These are phyloP conservation scores for Panaeolus papilionaceus DNA, from an alignment of 768 basidiomycete species.

Conservation along the genomic window DNA sequence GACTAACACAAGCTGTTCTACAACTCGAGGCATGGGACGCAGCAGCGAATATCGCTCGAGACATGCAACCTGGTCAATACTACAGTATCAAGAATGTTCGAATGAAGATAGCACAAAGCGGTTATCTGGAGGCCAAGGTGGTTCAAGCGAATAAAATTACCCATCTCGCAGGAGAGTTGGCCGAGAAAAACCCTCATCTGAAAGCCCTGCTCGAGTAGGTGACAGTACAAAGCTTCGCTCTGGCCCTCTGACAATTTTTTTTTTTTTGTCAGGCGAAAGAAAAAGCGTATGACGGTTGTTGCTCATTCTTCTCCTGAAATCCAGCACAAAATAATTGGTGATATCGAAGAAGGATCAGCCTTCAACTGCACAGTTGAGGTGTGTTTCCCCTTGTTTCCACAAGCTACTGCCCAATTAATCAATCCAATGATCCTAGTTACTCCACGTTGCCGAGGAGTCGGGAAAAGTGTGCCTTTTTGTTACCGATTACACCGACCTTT, in stretches of 20 bases:
- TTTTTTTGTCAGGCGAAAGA: slow-evolving; percentile 52
- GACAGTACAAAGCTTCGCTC: not conserved
- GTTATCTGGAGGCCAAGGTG: slow-evolving; percentile 61
- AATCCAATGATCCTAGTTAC: slow-evolving; percentile 42
- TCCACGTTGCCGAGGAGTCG: slow-evolving; percentile 44
- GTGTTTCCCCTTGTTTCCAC: not conserved
- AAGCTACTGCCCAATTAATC: not conserved
- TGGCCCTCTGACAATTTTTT: slow-evolving; percentile 1
- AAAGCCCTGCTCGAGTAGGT: slow-evolving; percentile 59
- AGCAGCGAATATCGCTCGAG: slow-evolving; percentile 46
- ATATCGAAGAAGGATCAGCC: slow-evolving; percentile 47
- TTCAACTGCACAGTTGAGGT: slow-evolving; percentile 48
- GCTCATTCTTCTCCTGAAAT: slow-evolving; percentile 39
- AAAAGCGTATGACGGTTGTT: slow-evolving; percentile 41
- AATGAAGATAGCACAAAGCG: slow-evolving; percentile 43
- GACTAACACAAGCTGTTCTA: slow-evolving; percentile 51
- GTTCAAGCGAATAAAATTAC: slow-evolving; percentile 46
- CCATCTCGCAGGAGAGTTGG: slow-evolving; percentile 47
- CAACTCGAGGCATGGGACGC: slow-evolving; percentile 65
- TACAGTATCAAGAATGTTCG: slow-evolving; percentile 61
- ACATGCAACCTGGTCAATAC: slow-evolving; percentile 55
- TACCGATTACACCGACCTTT: slow-evolving; percentile 69
- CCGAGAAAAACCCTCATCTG: slow-evolving; percentile 44
- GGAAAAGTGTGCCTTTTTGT: slow-evolving; percentile 48
- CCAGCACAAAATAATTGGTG: slow-evolving; percentile 52